Evolutionary conservation across 257 asterid genomes (phyloP), one percentile per base, ranked within the genome.

Genomic region (Nicotiana tomentosiformis): DNA sequence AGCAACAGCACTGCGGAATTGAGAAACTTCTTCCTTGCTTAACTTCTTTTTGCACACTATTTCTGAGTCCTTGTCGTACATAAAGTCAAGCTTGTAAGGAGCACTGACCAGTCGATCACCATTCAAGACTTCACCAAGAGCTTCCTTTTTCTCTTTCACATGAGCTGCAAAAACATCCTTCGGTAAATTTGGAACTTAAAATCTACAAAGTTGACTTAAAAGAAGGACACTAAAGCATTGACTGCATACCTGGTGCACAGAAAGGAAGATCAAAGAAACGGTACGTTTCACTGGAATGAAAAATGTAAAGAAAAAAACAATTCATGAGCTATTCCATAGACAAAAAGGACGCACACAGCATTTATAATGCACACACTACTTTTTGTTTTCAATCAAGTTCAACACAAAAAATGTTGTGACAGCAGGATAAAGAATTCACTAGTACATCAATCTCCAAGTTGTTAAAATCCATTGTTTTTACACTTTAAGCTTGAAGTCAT

Each of bases 261-360:
- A 92, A 92, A 11, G 94, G 96, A 82, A 92, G 96, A 86, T 92
- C 96, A 66, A 92, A 92, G 86, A 84, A 92, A 26, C 96, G 91
- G 86, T 92, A 90, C 4, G 94, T 92, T 82, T 92, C 96, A 39
- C 96, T 92, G 92, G 61, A 85, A 87, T 61, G 58, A 55, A 49
- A 46, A 77, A 61, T 69, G 51, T 32, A 69, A 80, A 9, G 62
- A 80, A 15, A 6, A 51, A 14, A 16, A 66, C 0, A 57, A 18
- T 18, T 23, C 81, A 64, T 77, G 83, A 35, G 60, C 78, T 64
- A 74, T 65, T 72, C n/a, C 57, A 69, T 33, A 61, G 20, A 46
- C 18, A 18, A 57, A 66, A 61, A 18, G 32, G 67, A 76, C 11
- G 74, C 4, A 35, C 18, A 17, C 11, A 17, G 8, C 49, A 56